Base-by-base conservation (phyloP, 768 basidiomycete genomes). In the Tylopilus sp. region DNA sequence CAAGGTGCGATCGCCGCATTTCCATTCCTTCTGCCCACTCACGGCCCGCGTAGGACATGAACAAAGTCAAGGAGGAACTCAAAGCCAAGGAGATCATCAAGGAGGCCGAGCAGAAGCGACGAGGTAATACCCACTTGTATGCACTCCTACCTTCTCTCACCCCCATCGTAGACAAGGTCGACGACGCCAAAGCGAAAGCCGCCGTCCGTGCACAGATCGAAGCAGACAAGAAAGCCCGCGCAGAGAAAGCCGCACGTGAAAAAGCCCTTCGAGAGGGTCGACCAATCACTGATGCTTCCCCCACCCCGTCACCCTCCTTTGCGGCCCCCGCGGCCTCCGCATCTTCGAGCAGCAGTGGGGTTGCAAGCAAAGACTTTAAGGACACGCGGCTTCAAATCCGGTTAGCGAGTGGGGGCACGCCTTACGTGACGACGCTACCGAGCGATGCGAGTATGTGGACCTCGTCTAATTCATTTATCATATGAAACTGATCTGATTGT, bases 121-220 rank as follows among this genome's bases (percentile, higher is more conserved):
- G 79, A 74, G 92, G 92, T 93, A 58, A 35, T 17, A 17, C 15
- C 33, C 11, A 35, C 10, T 28, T 8, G 7, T 31, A 11, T 13
- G 4, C 12, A 12, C 31, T 6, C 15, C 31, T 31, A 12, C 31
- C 31, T 4, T 12, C 15, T 31, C 26, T 28, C 12, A 31, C 31
- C 9, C 9, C 15, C 38, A 7, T 21, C 3, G 15, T 62, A 95
- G 95, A 98, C 62, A 98, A 98, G 73, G 63, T 91, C 36, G 90
- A 88, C 46, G 95, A 98, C 44, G 84, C 85, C 11, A 85, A 84
- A 61, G 95, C 93, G 2, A 83, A 75, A 56, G 91, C 90, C 3
- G 88, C 89, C 1, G 76, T 98, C 63, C 93, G 92, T 65, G 91
- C 88, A 1, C 94, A 97, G 67, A 97, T 98, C 57, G 94, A 95